Evolutionary conservation across 129 eudicot genomes (phyloP).

Genomic region (Tagetes erecta): DNA sequence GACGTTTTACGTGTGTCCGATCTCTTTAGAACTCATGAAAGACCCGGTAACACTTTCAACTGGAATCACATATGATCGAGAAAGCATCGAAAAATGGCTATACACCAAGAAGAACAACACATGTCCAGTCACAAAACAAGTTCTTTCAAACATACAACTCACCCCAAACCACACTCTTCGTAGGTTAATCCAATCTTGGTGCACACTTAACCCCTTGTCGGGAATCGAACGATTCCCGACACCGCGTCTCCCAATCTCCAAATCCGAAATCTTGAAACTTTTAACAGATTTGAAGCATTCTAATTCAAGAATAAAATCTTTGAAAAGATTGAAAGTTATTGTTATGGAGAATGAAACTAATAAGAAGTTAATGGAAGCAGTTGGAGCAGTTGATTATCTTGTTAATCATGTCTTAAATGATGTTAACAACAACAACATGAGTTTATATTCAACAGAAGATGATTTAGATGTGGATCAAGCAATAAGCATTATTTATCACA

Average conservation of each 20-base stretch:
- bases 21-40: conserved; percentile 68
- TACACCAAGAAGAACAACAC: conserved; percentile 42
- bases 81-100: conserved; percentile 63
- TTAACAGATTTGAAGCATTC: conserved; percentile 45
- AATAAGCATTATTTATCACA: conserved; percentile 33
- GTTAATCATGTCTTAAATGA: conserved; percentile 1
- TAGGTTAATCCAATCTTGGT: conserved; percentile 61
- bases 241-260: conserved; percentile 45
- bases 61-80: conserved; percentile 68
- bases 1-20: conserved; percentile 57
- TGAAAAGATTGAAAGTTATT: conserved; percentile 43
- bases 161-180: conserved; percentile 69
- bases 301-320: conserved; percentile 26
- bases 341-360: conserved; percentile 48
- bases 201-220: conserved; percentile 52
- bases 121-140: conserved; percentile 60
- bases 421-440: neutral
- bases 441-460: neutral
- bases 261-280: conserved; percentile 48
- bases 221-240: conserved; percentile 59
- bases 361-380: conserved; percentile 50
- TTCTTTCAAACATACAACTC: conserved; percentile 28
- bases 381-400: conserved; percentile 45
- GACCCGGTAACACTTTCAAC: conserved; percentile 62
- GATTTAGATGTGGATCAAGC: conserved; percentile 32